phyloP scores from a whole-genome alignment of 2,329 filamentous ascomycete species.

The Colletotrichum musae region DNA sequence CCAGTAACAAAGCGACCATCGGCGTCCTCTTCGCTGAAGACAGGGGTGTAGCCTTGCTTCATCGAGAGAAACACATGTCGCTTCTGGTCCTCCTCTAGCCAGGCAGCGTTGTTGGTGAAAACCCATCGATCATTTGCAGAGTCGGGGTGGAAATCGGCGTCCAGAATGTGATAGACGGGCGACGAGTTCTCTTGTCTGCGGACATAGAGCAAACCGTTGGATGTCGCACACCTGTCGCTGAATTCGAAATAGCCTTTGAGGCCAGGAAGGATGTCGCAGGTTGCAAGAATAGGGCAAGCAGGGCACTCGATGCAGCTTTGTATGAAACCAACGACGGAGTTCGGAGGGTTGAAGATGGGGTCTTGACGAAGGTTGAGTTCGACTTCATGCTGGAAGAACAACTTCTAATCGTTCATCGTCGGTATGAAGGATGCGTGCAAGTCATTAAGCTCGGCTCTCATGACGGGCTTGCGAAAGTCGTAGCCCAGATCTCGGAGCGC shows the following conservation, averaged over 20 bases:
- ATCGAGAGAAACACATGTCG: conserved; percentile 14
- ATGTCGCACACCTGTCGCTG: conserved; percentile 27
- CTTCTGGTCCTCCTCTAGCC: conserved; percentile 26
- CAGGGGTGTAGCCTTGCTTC: not conserved
- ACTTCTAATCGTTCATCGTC: conserved; percentile 23
- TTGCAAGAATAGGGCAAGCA: not conserved
- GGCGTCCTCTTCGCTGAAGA: not conserved
- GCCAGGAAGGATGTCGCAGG: not conserved
- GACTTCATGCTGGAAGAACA: conserved; percentile 29
- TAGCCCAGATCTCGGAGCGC: conserved; percentile 10
- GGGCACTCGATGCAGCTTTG: not conserved
- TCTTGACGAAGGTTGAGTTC: conserved; percentile 12
- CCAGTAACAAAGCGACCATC: not conserved
- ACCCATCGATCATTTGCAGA: conserved; percentile 29
- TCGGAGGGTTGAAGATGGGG: not conserved
- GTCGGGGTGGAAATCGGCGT: not conserved
- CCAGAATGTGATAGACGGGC: conserved; percentile 15
- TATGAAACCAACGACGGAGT: not conserved
- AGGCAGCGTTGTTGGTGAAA: conserved; percentile 16
- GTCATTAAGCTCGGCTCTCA: conserved; percentile 16
- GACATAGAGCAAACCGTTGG: conserved; percentile 22
- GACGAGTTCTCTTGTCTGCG: not conserved
- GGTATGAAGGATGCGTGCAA: conserved; percentile 8
- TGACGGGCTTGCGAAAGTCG: conserved; percentile 24
- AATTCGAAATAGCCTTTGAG: conserved; percentile 6